phyloP scores from a whole-genome alignment of 2,329 filamentous ascomycete species.

The Cryphonectria carpinicola region DNA sequence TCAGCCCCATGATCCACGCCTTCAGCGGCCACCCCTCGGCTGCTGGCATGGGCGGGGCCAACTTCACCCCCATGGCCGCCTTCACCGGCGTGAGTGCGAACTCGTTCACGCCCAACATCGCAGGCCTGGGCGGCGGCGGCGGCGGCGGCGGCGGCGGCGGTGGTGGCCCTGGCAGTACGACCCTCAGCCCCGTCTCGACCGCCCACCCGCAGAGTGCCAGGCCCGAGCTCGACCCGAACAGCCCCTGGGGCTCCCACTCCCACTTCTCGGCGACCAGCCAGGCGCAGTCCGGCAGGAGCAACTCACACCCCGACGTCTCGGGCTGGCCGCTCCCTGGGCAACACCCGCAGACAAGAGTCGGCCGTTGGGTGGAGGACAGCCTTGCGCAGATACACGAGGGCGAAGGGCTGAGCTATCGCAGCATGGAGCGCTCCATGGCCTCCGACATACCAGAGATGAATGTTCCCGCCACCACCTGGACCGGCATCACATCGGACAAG shows the following conservation, averaged over 20 bases:
- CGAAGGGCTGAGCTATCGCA: conserved; percentile 40
- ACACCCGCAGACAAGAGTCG: conserved; percentile 51
- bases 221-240: conserved; percentile 48
- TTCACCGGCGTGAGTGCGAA: conserved; percentile 37
- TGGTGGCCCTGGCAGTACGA: conserved; percentile 17
- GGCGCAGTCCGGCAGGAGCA: conserved; percentile 49
- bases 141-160: not conserved
- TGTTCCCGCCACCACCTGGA: conserved; percentile 57
- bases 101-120: conserved; percentile 36
- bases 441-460: conserved; percentile 50
- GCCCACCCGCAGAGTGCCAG: conserved; percentile 39
- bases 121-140: not conserved
- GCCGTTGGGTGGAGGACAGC: conserved; percentile 51
- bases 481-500: conserved; percentile 60
- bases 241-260: conserved; percentile 48
- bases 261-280: conserved; percentile 50
- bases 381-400: conserved; percentile 14
- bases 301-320: conserved; percentile 51
- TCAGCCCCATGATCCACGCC: conserved; percentile 36
- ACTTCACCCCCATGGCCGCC: conserved; percentile 36
- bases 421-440: conserved; percentile 53
- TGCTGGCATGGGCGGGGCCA: conserved; percentile 35
- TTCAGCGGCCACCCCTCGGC: conserved; percentile 33
- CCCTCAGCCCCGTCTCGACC: conserved; percentile 38
- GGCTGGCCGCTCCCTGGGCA: conserved; percentile 46